Conservation (phyloP, 371 early-diverging fungal species). For the Mortierella sp. region DNA sequence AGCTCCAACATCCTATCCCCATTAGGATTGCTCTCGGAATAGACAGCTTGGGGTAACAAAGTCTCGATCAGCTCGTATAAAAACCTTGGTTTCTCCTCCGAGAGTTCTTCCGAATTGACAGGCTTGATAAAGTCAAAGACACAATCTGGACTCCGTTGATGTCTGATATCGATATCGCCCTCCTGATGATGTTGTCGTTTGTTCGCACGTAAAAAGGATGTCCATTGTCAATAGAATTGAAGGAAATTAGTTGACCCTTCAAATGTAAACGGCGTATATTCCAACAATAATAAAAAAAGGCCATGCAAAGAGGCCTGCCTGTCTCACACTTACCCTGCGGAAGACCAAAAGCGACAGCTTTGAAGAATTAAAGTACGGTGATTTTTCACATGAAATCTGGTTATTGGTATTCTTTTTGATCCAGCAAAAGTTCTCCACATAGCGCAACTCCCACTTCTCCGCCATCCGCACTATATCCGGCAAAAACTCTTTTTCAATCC, state of each 20-base stretch:
- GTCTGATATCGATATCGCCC: conserved; percentile 88
- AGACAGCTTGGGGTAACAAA: conserved; percentile 82
- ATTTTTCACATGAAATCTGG: conserved; percentile 74
- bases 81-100: conserved; percentile 85
- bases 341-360: conserved; percentile 92
- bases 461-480: conserved; percentile 75
- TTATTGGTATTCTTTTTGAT: conserved; percentile 88
- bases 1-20: conserved; percentile 79
- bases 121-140: conserved; percentile 94
- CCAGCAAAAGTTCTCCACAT: conserved; percentile 97
- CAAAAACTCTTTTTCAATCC: conserved; percentile 91
- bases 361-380: conserved; percentile 82
- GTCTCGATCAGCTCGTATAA: conserved; percentile 92
- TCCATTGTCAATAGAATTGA: neutral
- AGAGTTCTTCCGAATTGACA: conserved; percentile 64
- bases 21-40: conserved; percentile 71
- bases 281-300: too few relatives aligned
- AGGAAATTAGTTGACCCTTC: too few relatives aligned
- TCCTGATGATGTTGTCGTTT: conserved; percentile 54
- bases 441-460: conserved; percentile 86
- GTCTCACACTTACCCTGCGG: conserved; percentile 74
- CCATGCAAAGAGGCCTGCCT: too few relatives aligned
- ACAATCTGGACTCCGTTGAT: conserved; percentile 94
- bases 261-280: too few relatives aligned
- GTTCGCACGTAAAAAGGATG: neutral